A percentile compares a stretch with the other conserved stretches of the same genome.
These are phyloP conservation scores for Ceratobasidium sp. DNA, from an alignment of 1,284 basidiomycete genomes.

Conservation along the genomic window DNA sequence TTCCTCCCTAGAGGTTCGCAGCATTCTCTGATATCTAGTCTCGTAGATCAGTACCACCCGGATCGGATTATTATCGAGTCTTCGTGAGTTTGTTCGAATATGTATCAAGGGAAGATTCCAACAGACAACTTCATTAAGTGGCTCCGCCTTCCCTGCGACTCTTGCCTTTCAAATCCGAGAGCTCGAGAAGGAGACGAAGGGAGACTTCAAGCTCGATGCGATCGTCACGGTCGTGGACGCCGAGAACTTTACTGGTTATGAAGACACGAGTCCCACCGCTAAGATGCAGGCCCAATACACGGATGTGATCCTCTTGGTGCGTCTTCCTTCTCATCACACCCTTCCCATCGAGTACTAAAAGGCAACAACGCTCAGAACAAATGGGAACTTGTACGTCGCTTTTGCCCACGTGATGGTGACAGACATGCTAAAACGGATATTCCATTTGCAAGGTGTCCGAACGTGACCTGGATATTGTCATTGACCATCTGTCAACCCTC, in stretches of 20 bases:
- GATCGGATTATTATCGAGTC: conserved; percentile 93
- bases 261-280: conserved; percentile 87
- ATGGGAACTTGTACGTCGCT: conserved; percentile 70
- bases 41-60: conserved; percentile 78
- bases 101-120: conserved; percentile 3
- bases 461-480: conserved; percentile 77
- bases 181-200: conserved; percentile 77
- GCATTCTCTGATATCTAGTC: neutral
- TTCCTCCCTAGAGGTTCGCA: neutral
- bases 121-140: conserved; percentile 58
- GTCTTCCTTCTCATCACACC: conserved; percentile 49
- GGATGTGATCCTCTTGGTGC: conserved; percentile 83
- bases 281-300: conserved; percentile 95
- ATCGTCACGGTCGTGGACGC: conserved; percentile 91
- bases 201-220: conserved; percentile 84
- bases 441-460: conserved; percentile 62
- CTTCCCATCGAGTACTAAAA: neutral
- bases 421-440: neutral
- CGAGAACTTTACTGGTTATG: conserved; percentile 89
- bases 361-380: conserved; percentile 68
- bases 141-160: conserved; percentile 89
- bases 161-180: conserved; percentile 91
- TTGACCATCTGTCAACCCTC: conserved; percentile 87
- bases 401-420: neutral
- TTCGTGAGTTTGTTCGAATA: conserved; percentile 66